phyloP scores from a whole-genome alignment of 1,284 basidiomycete species.

The Meripilus lineatus region DNA sequence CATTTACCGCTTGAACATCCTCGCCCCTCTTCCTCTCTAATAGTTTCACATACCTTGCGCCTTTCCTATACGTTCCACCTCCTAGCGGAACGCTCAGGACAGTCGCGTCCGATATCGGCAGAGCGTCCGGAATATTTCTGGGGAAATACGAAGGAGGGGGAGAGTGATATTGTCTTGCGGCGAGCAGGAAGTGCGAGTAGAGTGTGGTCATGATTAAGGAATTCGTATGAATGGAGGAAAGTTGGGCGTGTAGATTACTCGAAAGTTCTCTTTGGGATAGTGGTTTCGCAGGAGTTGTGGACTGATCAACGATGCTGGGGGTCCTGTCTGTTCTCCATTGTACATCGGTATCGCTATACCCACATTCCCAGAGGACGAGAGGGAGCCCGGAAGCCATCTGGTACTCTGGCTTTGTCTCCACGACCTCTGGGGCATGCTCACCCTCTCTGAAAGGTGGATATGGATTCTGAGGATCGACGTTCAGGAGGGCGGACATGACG shows the following conservation, averaged over 20 bases:
- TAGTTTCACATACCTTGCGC: conserved; percentile 62
- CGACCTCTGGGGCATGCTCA: conserved; percentile 39
- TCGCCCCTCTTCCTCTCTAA: conserved; percentile 64
- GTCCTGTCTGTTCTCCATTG: conserved; percentile 70
- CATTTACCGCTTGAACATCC: conserved; percentile 69
- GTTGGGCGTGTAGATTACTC: conserved; percentile 50
- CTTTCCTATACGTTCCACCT: conserved; percentile 61
- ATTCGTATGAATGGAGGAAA: conserved; percentile 52
- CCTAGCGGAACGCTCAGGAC: conserved; percentile 65
- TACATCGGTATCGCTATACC: conserved; percentile 63
- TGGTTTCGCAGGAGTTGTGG: not conserved
- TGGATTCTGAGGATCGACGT: conserved; percentile 43
- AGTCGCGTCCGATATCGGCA: conserved; percentile 16
- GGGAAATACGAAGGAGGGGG: conserved; percentile 32
- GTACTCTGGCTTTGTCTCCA: conserved; percentile 82
- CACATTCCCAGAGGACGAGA: conserved; percentile 90
- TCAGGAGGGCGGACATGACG: conserved; percentile 73
- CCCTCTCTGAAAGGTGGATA: conserved; percentile 26
- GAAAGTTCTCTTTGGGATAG: conserved; percentile 19
- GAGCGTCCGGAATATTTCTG: conserved; percentile 19
- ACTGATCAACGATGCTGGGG: conserved; percentile 25
- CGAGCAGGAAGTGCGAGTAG: conserved; percentile 58
- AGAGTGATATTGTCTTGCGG: conserved; percentile 43
- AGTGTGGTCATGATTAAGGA: conserved; percentile 56
- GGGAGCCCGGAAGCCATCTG: conserved; percentile 92